phyloP scores from a whole-genome alignment of 108 stramenopile species.

The Mediolabrus comicus region DNA sequence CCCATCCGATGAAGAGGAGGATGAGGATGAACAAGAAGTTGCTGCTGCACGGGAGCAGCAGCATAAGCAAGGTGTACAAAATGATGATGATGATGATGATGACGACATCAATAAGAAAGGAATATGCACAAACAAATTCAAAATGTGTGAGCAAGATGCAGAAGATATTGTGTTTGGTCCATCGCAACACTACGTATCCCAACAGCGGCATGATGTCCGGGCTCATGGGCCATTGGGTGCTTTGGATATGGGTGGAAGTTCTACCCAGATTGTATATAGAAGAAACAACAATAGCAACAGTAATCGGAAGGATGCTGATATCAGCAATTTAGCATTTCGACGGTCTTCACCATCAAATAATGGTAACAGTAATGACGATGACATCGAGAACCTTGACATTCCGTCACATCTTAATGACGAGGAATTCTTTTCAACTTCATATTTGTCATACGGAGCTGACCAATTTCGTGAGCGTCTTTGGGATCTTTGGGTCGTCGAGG shows the following conservation, averaged over 20 bases:
- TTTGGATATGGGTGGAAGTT: conserved; percentile 87
- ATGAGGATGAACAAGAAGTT: background rate
- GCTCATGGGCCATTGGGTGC: conserved; percentile 68
- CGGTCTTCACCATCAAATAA: conserved; percentile 13
- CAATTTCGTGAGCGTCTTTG: conserved; percentile 85
- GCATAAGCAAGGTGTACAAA: background rate
- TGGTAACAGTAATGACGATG: background rate
- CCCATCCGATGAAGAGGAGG: conserved; percentile 8
- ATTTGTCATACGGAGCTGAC: conserved; percentile 86
- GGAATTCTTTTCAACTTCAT: conserved; percentile 83
- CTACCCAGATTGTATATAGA: conserved; percentile 82
- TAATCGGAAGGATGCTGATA: background rate
- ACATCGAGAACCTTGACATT: conserved; percentile 1
- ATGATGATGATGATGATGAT: background rate
- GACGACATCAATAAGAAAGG: conserved; percentile 3
- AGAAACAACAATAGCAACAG: background rate
- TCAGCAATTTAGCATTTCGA: background rate
- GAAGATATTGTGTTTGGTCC: conserved; percentile 47
- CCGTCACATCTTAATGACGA: conserved; percentile 64
- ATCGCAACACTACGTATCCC: conserved; percentile 39
- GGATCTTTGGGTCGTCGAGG: conserved; percentile 71
- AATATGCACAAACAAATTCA: conserved; percentile 48
- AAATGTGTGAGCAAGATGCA: conserved; percentile 50
- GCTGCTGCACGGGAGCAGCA: background rate
- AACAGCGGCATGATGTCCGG: conserved; percentile 22